Percentiles rank a stretch among this genome's conserved stretches.
phyloP scores from a whole-genome alignment of 257 asterid species.

The Voacanga thouarsii region DNA sequence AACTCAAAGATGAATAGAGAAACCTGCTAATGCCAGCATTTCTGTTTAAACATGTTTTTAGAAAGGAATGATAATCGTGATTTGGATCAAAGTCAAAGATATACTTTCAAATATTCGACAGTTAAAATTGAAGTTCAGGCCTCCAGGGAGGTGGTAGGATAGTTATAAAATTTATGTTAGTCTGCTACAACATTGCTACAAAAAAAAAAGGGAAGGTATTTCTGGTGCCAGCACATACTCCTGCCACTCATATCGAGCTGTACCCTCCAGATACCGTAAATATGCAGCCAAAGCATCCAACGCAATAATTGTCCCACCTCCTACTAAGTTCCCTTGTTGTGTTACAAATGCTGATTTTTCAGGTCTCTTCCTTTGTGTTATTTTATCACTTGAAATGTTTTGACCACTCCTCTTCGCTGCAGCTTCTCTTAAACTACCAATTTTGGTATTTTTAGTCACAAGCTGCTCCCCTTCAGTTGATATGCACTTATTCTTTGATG shows the following conservation, averaged over 20 bases:
- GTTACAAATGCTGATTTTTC: constrained; percentile 71
- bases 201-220: not conserved
- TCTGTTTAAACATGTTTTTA: not conserved
- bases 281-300: constrained; percentile 85
- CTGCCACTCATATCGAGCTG: constrained; percentile 77
- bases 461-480: constrained; percentile 39
- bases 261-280: constrained; percentile 86
- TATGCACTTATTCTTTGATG: constrained; percentile 41
- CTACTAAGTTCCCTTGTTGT: constrained; percentile 59
- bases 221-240: constrained; percentile 53
- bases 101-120: not conserved
- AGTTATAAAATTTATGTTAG: not conserved
- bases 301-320: constrained; percentile 69
- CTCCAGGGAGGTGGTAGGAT: not conserved
- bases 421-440: constrained; percentile 24
- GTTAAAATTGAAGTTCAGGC: not conserved
- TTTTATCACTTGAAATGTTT: constrained; percentile 24
- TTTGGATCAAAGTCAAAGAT: constrained; percentile 1
- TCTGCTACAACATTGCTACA: not conserved
- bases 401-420: constrained; percentile 24
- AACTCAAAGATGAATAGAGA: not conserved
- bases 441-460: constrained; percentile 7
- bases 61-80: not conserved
- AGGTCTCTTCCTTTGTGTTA: constrained; percentile 41
- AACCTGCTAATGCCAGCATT: not conserved